A percentile compares a stretch with the other conserved stretches of the same genome.
Evolutionary conservation across 305 asterid genomes (phyloP).

Genomic region (Fraxinus velutina): DNA sequence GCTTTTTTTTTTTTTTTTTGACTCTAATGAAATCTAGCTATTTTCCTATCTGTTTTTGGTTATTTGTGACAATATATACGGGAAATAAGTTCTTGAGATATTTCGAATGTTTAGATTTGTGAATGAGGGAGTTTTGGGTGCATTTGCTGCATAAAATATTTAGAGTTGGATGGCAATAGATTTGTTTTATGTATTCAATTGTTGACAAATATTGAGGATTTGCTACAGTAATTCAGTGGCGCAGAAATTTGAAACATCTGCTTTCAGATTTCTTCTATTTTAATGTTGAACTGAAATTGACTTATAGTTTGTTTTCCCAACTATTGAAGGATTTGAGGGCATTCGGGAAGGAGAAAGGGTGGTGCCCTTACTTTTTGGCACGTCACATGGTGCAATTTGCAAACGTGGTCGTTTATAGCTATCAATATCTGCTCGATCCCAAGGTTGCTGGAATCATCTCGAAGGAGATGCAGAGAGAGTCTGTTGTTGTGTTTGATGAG

Average conservation of each 20-base stretch:
- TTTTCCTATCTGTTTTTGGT: neutral
- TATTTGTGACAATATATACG: neutral
- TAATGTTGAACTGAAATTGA: neutral
- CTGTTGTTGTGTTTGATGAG: constrained; percentile 96
- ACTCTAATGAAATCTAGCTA: neutral
- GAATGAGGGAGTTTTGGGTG: neutral
- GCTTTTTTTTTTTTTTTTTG: neutral
- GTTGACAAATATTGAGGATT: constrained; percentile 8
- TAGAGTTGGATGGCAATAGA: neutral
- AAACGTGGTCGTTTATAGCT: constrained; percentile 92
- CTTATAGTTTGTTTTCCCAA: constrained; percentile 14
- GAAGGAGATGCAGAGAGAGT: constrained; percentile 95
- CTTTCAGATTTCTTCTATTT: neutral
- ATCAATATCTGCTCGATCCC: constrained; percentile 95
- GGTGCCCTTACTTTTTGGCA: constrained; percentile 95
- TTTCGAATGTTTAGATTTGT: neutral
- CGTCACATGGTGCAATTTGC: constrained; percentile 97
- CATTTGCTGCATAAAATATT: neutral
- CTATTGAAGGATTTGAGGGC: constrained; percentile 64
- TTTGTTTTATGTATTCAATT: constrained; percentile 6
- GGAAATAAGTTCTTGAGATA: neutral
- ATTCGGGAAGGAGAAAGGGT: constrained; percentile 80
- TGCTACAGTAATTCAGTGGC: constrained; percentile 1
- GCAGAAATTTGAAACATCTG: constrained; percentile 6
- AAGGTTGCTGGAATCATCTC: constrained; percentile 97